These are phyloP conservation scores for Beauveria caledonica DNA, from an alignment of 2,329 filamentous ascomycete genomes.

Conservation along the genomic window DNA sequence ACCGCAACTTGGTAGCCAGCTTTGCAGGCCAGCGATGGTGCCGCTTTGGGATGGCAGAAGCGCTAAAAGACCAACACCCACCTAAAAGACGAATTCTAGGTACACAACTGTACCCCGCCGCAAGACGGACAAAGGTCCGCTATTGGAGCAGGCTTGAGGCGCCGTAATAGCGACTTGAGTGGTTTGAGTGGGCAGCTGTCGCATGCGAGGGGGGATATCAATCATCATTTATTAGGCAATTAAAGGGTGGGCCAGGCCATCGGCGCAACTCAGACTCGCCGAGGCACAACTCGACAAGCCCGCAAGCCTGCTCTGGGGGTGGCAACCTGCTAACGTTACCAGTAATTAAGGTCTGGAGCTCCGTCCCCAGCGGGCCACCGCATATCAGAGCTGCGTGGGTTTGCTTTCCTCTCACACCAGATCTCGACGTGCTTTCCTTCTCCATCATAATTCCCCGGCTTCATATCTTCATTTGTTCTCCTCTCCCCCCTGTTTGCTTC, in stretches of 20 bases:
- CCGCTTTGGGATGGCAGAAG: too few relatives aligned
- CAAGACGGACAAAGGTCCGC: too few relatives aligned
- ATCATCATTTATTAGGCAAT: background rate
- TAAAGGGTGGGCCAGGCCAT: background rate
- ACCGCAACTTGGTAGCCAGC: too few relatives aligned
- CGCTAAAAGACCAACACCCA: too few relatives aligned
- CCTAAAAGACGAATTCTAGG: too few relatives aligned
- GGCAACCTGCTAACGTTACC: background rate
- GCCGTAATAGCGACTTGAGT: background rate
- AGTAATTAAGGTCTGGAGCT: background rate
- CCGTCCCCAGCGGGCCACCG: background rate
- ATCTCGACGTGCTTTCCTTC: background rate
- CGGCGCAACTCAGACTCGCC: constrained; percentile 4
- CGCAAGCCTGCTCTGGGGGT: background rate
- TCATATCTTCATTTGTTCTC: background rate
- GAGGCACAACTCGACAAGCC: constrained; percentile 4
- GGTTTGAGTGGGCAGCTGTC: background rate
- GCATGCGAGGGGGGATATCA: background rate
- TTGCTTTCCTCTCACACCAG: background rate
- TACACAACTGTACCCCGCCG: too few relatives aligned
- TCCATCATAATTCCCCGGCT: background rate
- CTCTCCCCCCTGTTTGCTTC: background rate
- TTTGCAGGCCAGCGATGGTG: too few relatives aligned
- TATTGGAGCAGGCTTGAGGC: too few relatives aligned
- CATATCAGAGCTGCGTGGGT: background rate